These are phyloP conservation scores for Pugionium cornutum DNA, from an alignment of 345 rosid species.

Conservation along the genomic window DNA sequence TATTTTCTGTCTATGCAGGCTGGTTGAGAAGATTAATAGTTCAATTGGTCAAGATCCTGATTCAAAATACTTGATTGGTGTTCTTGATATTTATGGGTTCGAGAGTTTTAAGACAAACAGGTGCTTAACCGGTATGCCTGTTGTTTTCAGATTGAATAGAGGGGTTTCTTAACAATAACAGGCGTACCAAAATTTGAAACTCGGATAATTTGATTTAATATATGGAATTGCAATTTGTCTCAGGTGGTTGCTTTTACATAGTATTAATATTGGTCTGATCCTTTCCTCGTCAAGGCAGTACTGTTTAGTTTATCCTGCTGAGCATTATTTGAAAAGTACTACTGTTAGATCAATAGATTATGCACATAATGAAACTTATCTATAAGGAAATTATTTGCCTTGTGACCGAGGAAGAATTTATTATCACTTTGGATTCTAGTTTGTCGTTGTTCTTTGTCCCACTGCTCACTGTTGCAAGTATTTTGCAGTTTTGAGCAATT, in stretches of 20 bases:
- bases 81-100: constrained; percentile 98
- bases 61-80: constrained; percentile 87
- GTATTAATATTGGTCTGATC: constrained; percentile 19
- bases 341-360: background rate
- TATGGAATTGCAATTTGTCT: background rate
- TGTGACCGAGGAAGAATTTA: constrained; percentile 7
- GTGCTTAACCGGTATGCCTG: constrained; percentile 85
- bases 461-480: constrained; percentile 33
- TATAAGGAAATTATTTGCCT: background rate
- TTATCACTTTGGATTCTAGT: background rate
- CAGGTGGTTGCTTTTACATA: constrained; percentile 21
- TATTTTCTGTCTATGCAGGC: constrained; percentile 52
- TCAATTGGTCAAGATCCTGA: constrained; percentile 97
- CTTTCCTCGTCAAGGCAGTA: constrained; percentile 29
- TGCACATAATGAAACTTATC: constrained; percentile 16
- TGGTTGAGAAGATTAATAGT: constrained; percentile 86
- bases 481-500: constrained; percentile 97
- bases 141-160: constrained; percentile 45
- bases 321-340: background rate
- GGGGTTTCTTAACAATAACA: constrained; percentile 35
- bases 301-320: constrained; percentile 1
- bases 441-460: constrained; percentile 12
- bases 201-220: constrained; percentile 9
- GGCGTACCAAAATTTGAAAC: background rate
- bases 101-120: constrained; percentile 99